phyloP scores from a whole-genome alignment of 257 asterid genomes.

The Solanum pimpinellifolium region DNA sequence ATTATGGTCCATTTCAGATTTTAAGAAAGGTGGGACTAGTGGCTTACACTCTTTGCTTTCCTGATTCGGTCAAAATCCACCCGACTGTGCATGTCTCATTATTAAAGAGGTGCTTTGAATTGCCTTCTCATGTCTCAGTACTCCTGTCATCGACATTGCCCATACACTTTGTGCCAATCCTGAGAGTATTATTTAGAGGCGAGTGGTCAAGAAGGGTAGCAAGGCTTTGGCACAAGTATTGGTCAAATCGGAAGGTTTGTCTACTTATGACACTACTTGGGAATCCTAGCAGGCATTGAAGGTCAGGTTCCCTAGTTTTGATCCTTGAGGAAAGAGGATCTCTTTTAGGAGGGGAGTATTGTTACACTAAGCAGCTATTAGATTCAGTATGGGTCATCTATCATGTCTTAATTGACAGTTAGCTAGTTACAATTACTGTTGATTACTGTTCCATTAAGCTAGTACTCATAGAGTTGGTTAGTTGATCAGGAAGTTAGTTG shows the following conservation, averaged over 20 bases:
- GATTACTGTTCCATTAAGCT: no score
- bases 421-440: no score
- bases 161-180: background rate
- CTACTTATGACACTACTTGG: no score
- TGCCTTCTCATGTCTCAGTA: background rate
- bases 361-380: background rate
- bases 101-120: background rate
- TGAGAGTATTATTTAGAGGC: background rate
- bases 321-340: background rate
- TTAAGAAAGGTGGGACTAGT: background rate
- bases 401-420: no score
- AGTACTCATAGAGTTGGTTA: background rate
- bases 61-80: background rate
- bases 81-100: background rate
- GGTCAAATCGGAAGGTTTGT: background rate
- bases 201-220: background rate
- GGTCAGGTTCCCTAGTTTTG: no score
- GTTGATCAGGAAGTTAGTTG: background rate
- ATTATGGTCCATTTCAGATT: background rate
- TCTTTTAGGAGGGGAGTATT: background rate
- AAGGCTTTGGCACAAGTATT: background rate
- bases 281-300: background rate
- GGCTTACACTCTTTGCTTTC: background rate
- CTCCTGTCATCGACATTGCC: background rate
- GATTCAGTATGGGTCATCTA: background rate